phyloP scores from a whole-genome alignment of 2,329 filamentous ascomycete genomes.

The Alternaria sp. region DNA sequence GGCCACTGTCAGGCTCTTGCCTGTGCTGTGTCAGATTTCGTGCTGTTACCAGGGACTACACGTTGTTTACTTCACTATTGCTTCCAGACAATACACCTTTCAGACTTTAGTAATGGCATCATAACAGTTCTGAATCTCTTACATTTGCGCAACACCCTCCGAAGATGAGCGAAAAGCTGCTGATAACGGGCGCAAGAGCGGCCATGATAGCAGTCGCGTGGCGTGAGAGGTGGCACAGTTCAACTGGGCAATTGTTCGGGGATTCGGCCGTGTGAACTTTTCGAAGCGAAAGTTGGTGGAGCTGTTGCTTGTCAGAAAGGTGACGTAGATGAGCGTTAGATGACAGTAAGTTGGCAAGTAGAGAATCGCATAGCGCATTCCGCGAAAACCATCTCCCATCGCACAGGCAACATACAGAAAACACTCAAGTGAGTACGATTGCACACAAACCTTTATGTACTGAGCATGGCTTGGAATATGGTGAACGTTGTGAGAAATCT shows the following conservation, averaged over 20 bases:
- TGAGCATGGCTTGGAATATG: slow-evolving; percentile 16
- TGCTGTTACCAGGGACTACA: neutral
- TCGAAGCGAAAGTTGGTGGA: neutral
- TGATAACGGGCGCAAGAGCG: slow-evolving; percentile 44
- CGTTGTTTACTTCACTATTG: slow-evolving; percentile 83
- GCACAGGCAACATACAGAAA: neutral
- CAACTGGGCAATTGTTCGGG: neutral
- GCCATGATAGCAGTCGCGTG: slow-evolving; percentile 29
- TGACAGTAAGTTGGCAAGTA: neutral
- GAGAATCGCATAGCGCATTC: neutral
- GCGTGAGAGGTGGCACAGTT: neutral
- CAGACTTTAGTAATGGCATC: slow-evolving; percentile 21
- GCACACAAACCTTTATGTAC: neutral
- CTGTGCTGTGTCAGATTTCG: slow-evolving; percentile 53
- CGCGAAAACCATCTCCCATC: neutral
- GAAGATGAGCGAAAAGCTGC: slow-evolving; percentile 85
- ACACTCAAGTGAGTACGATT: neutral
- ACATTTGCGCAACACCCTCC: slow-evolving; percentile 96
- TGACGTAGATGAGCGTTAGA: neutral
- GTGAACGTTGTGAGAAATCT: neutral
- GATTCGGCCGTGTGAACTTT: neutral
- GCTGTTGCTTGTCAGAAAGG: slow-evolving; percentile 6
- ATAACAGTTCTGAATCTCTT: slow-evolving; percentile 39
- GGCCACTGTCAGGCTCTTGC: slow-evolving; percentile 85
- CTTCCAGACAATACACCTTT: slow-evolving; percentile 93